Evolutionary conservation across 257 asterid genomes (phyloP).

Genomic region (Eucommia ulmoides): DNA sequence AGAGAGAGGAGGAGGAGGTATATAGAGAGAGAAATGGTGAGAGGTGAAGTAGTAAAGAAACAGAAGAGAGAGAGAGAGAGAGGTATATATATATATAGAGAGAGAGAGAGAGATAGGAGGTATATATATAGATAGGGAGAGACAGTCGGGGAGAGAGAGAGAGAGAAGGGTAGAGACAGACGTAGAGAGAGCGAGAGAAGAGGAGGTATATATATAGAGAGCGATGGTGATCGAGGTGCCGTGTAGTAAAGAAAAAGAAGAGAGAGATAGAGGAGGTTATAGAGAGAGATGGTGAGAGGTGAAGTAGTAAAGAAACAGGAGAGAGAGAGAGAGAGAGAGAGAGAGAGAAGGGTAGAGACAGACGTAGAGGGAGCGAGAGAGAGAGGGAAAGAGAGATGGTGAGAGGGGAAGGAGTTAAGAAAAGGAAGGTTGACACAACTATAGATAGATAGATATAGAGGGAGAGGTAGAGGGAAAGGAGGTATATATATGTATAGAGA

Average conservation of each 20-base stretch:
- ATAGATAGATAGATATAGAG: no score
- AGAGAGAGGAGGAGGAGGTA: neutral
- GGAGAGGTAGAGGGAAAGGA: no score
- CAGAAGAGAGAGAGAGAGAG: conserved; percentile 10
- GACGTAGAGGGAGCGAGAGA: no score
- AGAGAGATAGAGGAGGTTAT: conserved; percentile 12
- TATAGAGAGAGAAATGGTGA: conserved; percentile 6
- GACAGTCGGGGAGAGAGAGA: conserved; percentile 2
- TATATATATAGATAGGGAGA: conserved; percentile 14
- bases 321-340: conserved; percentile 2
- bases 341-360: neutral
- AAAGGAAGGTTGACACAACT: no score
- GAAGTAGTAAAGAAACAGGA: conserved; percentile 6
- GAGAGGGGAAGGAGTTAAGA: no score
- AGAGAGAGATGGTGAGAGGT: no score
- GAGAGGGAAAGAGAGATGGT: no score
- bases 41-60: neutral
- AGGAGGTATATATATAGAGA: no score
- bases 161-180: neutral
- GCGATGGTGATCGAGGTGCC: neutral
- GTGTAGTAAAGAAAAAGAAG: neutral
- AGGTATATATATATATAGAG: neutral
- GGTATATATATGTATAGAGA: no score
- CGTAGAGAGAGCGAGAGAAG: neutral
- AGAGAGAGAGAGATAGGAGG: conserved; percentile 10